phyloP scores from a whole-genome alignment of 176 grass and related monocot genomes.

The Ananas comosus region DNA sequence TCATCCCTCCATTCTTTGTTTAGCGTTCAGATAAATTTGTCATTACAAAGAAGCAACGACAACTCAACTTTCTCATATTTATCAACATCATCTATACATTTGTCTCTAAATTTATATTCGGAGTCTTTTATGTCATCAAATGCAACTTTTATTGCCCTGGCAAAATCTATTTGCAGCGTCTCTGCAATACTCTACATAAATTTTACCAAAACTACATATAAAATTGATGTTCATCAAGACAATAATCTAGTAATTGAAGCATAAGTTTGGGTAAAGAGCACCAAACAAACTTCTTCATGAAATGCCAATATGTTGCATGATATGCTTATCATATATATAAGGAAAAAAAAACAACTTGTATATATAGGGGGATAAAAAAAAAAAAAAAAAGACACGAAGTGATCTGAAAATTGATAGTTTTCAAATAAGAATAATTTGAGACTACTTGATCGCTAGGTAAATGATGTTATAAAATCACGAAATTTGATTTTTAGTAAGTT shows the following conservation, averaged over 20 bases:
- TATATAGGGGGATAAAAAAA: too few species aligned
- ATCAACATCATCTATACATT: slow-evolving; percentile 39
- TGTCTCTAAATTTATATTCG: slow-evolving; percentile 66
- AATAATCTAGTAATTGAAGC: not conserved
- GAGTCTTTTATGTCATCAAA: slow-evolving; percentile 35
- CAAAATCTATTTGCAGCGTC: slow-evolving; percentile 43
- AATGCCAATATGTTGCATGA: not conserved
- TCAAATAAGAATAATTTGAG: too few species aligned
- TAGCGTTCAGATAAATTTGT: slow-evolving; percentile 58
- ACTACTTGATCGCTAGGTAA: too few species aligned
- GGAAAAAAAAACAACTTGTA: too few species aligned
- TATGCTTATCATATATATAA: not conserved
- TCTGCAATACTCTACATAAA: slow-evolving; percentile 54
- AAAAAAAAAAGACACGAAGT: too few species aligned
- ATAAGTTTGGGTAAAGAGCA: too few species aligned
- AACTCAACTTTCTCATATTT: slow-evolving; percentile 54
- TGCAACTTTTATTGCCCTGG: slow-evolving; percentile 63
- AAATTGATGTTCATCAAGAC: not conserved
- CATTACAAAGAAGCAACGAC: slow-evolving; percentile 66
- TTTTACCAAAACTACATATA: not conserved
- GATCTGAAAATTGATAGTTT: too few species aligned
- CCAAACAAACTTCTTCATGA: too few species aligned
- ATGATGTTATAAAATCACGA: too few species aligned
- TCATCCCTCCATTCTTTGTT: slow-evolving; percentile 87
- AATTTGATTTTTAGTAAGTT: too few species aligned